Base-by-base conservation (phyloP, 257 asterid genomes). In the Penstemon barbatus region DNA sequence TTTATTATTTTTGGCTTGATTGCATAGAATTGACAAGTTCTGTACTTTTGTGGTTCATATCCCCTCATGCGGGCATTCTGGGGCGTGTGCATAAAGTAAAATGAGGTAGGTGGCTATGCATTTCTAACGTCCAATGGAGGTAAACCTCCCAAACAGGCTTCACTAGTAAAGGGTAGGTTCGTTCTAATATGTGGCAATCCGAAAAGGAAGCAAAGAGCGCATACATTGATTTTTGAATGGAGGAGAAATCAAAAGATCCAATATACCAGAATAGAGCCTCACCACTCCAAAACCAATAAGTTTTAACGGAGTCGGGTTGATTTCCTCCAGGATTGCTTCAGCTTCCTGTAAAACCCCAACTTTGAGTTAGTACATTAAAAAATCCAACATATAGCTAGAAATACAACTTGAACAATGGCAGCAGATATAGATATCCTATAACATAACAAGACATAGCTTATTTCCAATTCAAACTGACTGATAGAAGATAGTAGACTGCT, bases 251-350 rank as follows among this genome's bases (percentile, higher is more conserved):
- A 44, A 0, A 15, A 13, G 1, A 45, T 8, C 15, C 3, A 5
- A 38, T 41, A 71, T 8, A 50, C 15, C 0, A 51, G 63, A 55
- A 64, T 37, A 44, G 61, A 71, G 43, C 37, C 82, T 77, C 69
- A 92, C 98, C 88, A 69, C 65, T 73, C 92, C 94, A 68, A 40
- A 77, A 11, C 89, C 97, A 79, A 84, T 45, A 71, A 89, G 69
- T 80, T 84, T 80, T 42, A 82, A 42, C 5, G 95, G 98, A 63
- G 97, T 85, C 41, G 96, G 97, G 15, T 87, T 92, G 70, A 92
- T 69, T 66, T 87, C 89, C 83, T 92, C 95, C 72, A 91, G 68
- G 69, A 91, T 89, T 50, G 98, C 98, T 82, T 89, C 92, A 65
- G 92, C 96, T 65, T 92, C 98, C 98, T 92, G 64, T 13, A 36